Evolutionary conservation across 768 basidiomycete genomes (phyloP).

Genomic region (Suillus hirtellus): DNA sequence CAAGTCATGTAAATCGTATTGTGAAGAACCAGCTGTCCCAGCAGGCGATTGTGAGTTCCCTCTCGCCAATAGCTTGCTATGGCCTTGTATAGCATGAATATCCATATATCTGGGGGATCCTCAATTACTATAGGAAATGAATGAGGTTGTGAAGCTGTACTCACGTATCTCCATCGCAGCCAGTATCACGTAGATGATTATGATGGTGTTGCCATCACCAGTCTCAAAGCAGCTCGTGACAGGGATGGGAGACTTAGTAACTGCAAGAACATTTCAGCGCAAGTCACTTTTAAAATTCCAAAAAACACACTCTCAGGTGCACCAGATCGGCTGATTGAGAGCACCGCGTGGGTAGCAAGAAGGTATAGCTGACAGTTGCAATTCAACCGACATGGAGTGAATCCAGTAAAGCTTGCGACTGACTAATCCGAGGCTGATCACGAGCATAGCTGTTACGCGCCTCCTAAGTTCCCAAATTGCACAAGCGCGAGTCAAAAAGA

Average conservation of each 20-base stretch:
- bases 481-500: not conserved
- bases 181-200: not conserved
- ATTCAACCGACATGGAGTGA: not conserved
- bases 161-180: constrained; percentile 1
- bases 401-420: not conserved
- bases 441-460: not conserved
- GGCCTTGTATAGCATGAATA: not conserved
- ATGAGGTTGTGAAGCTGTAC: not conserved
- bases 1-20: constrained; percentile 5
- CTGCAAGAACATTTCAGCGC: not conserved
- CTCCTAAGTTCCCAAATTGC: constrained; percentile 3
- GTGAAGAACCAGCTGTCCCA: not conserved
- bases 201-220: not conserved
- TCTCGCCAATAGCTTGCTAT: not conserved
- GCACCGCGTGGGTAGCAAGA: not conserved
- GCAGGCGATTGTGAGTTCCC: not conserved
- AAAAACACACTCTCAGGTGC: not conserved
- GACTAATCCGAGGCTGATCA: not conserved
- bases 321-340: not conserved
- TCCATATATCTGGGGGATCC: not conserved
- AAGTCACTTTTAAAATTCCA: not conserved
- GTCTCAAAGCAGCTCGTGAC: constrained; percentile 1
- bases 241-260: not conserved
- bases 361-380: not conserved
- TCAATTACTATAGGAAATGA: not conserved